Base-by-base conservation (phyloP, 257 asterid species). In the Ajuga chamaepitys region DNA sequence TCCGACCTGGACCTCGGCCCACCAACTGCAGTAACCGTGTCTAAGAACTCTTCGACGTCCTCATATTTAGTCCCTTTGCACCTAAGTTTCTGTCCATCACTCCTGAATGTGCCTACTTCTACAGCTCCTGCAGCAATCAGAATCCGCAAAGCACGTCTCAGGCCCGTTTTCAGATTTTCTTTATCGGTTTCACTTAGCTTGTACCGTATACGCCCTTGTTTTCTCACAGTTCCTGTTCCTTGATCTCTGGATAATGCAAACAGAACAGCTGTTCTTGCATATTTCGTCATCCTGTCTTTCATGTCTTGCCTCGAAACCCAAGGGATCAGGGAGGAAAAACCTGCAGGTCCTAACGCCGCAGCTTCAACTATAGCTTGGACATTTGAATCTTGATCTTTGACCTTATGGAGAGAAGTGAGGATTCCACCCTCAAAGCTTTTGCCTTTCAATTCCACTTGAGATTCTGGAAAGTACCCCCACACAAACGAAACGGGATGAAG, bases 401-500 rank as follows among this genome's bases (percentile, higher is more conserved):
- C 85, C 71, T 86, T 84, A 48, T 93, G 97, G 20, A 93, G 18
- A 7, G 89, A 80, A 24, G 97, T 89, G 56, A 89, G 64, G 70
- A 93, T 87, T 42, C 96, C 98, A 17, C 98, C 98, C 70, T 93
- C 88, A 1, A 71, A 87, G 69, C 74, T 70, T 52, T 64, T 89
- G 5, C 97, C 98, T 66, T 71, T 68, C 5, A 87, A 22, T 17
- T 79, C 86, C 13, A 60, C 51, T 14, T n/a, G 42, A 9, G 80
- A 72, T 48, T 89, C 88, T 0, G 97, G 98, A 45, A 93, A 89
- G 72, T 93, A 85, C 18, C 97, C 98, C 98, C 98, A 93, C 24
- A 82, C 95, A 4, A 80, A 50, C 0, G 84, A 67, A 50, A 78
- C 88, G 0, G 97, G 98, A 64, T 93, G 98, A 53, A 93, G 95